These are phyloP conservation scores for Astragalus glycyphyllos DNA, from an alignment of 306 rosid genomes.

Conservation along the genomic window DNA sequence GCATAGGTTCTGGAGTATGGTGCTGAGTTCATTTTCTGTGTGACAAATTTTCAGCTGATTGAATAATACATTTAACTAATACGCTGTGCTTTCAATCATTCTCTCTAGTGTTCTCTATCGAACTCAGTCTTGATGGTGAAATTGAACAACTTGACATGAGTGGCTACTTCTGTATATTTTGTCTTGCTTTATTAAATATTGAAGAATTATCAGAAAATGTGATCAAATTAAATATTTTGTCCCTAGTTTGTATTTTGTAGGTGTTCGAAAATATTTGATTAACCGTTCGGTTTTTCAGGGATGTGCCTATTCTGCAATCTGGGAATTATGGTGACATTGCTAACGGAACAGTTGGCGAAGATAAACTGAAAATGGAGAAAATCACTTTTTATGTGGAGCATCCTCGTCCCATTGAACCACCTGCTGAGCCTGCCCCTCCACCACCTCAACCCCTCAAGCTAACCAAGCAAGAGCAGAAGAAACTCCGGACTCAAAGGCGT, in stretches of 20 bases:
- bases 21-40: neutral
- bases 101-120: neutral
- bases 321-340: constrained; percentile 66
- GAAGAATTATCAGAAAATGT: neutral
- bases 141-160: constrained; percentile 3
- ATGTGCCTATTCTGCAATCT: constrained; percentile 62
- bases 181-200: neutral
- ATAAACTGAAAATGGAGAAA: constrained; percentile 69
- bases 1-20: neutral
- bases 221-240: neutral
- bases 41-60: neutral
- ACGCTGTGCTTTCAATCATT: neutral
- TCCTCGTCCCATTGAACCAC: constrained; percentile 97
- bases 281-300: constrained; percentile 59
- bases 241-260: neutral
- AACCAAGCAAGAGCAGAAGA: constrained; percentile 95
- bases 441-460: constrained; percentile 98
- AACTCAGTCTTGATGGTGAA: neutral
- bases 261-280: constrained; percentile 17
- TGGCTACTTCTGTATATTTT: neutral
- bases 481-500: constrained; percentile 91
- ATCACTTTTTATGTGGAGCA: constrained; percentile 84
- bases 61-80: constrained; percentile 7
- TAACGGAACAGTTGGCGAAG: constrained; percentile 53
- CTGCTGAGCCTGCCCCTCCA: constrained; percentile 94